Conservation (phyloP, 345 rosid species). For the Moricandia moricandioides region DNA sequence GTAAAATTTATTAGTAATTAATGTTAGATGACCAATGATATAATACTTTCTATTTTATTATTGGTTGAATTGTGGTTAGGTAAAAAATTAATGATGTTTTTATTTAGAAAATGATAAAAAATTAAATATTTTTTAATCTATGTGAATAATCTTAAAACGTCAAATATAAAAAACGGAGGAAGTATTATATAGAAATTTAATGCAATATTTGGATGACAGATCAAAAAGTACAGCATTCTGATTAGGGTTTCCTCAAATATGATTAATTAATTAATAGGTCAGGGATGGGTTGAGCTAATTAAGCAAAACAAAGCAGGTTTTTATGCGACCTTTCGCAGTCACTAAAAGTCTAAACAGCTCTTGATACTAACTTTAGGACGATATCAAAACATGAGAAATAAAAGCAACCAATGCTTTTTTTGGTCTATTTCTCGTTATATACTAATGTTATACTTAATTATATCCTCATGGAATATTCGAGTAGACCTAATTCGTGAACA, state of each 20-base stretch:
- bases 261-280: too few species aligned
- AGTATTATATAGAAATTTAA: neutral
- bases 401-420: constrained; percentile 16
- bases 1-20: too few species aligned
- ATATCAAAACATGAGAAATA: constrained; percentile 11
- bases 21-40: too few species aligned
- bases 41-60: too few species aligned
- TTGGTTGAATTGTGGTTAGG: too few species aligned
- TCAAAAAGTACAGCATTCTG: constrained; percentile 26
- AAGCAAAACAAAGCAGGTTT: neutral
- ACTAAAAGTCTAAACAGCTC: constrained; percentile 30
- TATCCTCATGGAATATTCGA: constrained; percentile 27
- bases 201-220: neutral
- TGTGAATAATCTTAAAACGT: too few species aligned
- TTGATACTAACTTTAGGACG: constrained; percentile 25
- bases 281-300: constrained; percentile 17
- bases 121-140: too few species aligned
- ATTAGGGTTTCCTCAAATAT: constrained; percentile 33
- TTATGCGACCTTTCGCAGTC: constrained; percentile 26
- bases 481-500: neutral
- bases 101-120: too few species aligned
- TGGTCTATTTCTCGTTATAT: neutral
- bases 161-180: too few species aligned
- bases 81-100: too few species aligned
- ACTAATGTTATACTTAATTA: constrained; percentile 25